phyloP scores from a whole-genome alignment of 2,329 filamentous ascomycete species.

The Stylonectria norvegica region DNA sequence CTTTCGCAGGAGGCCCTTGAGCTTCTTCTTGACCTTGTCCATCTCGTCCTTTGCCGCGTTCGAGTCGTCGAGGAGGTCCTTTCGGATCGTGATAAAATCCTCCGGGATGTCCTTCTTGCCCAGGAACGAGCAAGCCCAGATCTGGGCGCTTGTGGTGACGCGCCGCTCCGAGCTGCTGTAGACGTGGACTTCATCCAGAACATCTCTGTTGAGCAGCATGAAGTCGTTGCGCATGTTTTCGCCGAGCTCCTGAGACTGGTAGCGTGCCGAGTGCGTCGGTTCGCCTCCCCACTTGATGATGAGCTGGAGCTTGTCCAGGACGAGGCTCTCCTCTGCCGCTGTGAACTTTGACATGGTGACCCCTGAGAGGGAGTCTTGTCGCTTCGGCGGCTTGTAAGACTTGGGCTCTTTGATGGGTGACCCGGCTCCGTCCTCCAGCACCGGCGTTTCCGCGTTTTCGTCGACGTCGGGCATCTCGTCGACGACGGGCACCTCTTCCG shows the following conservation, averaged over 20 bases:
- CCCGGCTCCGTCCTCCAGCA: slow-evolving; percentile 21
- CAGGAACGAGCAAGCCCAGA: slow-evolving; percentile 87
- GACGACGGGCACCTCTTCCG: slow-evolving; percentile 52
- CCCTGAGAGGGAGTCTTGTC: slow-evolving; percentile 82
- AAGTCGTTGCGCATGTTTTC: slow-evolving; percentile 95
- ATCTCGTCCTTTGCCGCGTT: slow-evolving; percentile 99
- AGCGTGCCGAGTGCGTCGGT: slow-evolving; percentile 93
- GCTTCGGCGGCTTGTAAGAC: slow-evolving; percentile 43
- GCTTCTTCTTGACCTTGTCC: slow-evolving; percentile 99
- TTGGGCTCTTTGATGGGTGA: slow-evolving; percentile 19
- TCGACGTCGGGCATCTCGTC: slow-evolving; percentile 34
- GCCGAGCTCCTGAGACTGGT: slow-evolving; percentile 92
- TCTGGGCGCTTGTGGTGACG: slow-evolving; percentile 93
- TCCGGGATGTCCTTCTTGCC: slow-evolving; percentile 80
- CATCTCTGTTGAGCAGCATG: slow-evolving; percentile 85
- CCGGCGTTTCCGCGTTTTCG: slow-evolving; percentile 26
- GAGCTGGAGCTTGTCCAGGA: slow-evolving; percentile 92
- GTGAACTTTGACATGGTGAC: slow-evolving; percentile 92
- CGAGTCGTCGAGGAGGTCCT: slow-evolving; percentile 93
- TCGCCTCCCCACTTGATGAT: slow-evolving; percentile 99
- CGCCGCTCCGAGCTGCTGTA: slow-evolving; percentile 95
- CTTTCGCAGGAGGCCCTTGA: slow-evolving; percentile 86
- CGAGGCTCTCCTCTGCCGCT: slow-evolving; percentile 85
- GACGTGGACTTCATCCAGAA: slow-evolving; percentile 87
- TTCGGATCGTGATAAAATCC: slow-evolving; percentile 85